Conservation (phyloP, 1,139 yeast genomes). For the Blastobotrys serpentis region DNA sequence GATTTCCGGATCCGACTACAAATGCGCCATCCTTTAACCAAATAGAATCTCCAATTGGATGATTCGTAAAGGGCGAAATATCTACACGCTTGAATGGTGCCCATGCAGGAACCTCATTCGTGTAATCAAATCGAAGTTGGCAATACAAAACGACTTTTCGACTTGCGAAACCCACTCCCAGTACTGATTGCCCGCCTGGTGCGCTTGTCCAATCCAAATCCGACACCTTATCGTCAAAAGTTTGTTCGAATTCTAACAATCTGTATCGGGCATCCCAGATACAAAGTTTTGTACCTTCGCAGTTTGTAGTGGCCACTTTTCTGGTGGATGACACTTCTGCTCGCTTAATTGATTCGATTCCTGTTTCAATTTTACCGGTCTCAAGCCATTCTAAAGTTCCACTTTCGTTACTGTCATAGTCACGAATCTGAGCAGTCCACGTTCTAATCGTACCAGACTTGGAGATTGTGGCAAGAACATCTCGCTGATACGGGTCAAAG, state of each 20-base stretch:
- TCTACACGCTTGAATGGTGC: slow-evolving; percentile 72
- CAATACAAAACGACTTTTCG: slow-evolving; percentile 63
- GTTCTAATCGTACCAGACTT: slow-evolving; percentile 54
- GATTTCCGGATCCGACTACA: slow-evolving; percentile 88
- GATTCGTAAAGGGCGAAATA: slow-evolving; percentile 68
- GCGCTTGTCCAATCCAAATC: slow-evolving; percentile 84
- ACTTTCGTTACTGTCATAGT: slow-evolving; percentile 23
- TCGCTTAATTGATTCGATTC: slow-evolving; percentile 50
- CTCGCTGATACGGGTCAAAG: slow-evolving; percentile 44
- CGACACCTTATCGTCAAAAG: slow-evolving; percentile 45
- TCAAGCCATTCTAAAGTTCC: slow-evolving; percentile 49
- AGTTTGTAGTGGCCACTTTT: slow-evolving; percentile 70
- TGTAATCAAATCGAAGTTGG: slow-evolving; percentile 84
- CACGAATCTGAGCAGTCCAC: slow-evolving; percentile 43
- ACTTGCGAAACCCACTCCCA: slow-evolving; percentile 73
- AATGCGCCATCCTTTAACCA: slow-evolving; percentile 81
- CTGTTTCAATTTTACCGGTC: slow-evolving; percentile 52
- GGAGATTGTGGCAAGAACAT: slow-evolving; percentile 60
- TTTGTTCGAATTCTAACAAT: slow-evolving; percentile 61
- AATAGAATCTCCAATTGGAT: slow-evolving; percentile 80
- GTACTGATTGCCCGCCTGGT: slow-evolving; percentile 63
- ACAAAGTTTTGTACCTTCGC: slow-evolving; percentile 49
- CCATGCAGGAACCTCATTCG: slow-evolving; percentile 75
- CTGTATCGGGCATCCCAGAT: slow-evolving; percentile 77
- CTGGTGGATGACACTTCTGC: slow-evolving; percentile 74